Percentiles rank a stretch among this genome's conserved stretches.
These are phyloP conservation scores for Fusarium continuum DNA, from an alignment of 2,329 filamentous ascomycete genomes.

Conservation along the genomic window DNA sequence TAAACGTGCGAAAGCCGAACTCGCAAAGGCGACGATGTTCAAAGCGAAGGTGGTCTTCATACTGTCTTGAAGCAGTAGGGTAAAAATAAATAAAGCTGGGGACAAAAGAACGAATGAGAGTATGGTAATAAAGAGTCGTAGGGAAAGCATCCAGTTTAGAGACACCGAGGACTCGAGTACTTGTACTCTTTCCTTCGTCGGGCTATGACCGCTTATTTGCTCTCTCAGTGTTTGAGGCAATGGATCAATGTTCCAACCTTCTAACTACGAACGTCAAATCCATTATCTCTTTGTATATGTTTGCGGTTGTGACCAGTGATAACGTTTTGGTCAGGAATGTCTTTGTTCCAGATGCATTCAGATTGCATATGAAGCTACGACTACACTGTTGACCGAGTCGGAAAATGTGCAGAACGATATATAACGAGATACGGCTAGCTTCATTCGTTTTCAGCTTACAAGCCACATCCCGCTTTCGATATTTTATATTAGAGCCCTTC, in stretches of 20 bases:
- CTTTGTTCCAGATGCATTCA: neutral
- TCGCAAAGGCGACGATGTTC: neutral
- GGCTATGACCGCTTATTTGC: too few relatives aligned
- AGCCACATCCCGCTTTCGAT: too few relatives aligned
- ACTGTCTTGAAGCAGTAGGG: neutral
- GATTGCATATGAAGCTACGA: neutral
- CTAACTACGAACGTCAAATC: too few relatives aligned
- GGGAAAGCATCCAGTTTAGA: too few relatives aligned
- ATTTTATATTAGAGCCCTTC: too few relatives aligned
- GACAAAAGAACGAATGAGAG: neutral
- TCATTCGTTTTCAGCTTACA: too few relatives aligned
- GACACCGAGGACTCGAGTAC: too few relatives aligned
- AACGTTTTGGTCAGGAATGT: rapidly evolving
- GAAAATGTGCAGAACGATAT: too few relatives aligned
- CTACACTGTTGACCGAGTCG: neutral
- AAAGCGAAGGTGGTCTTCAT: neutral
- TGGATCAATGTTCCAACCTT: too few relatives aligned
- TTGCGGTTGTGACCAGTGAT: neutral
- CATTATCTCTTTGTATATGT: neutral
- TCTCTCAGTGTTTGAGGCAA: too few relatives aligned
- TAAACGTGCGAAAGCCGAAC: neutral
- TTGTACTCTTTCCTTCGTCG: too few relatives aligned
- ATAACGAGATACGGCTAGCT: too few relatives aligned
- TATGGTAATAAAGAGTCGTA: neutral
- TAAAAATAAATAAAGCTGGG: neutral